Evolutionary conservation across 2,329 filamentous ascomycete genomes (phyloP), one percentile per base, ranked within the genome.

Genomic region (Cladophialophora psammophila): DNA sequence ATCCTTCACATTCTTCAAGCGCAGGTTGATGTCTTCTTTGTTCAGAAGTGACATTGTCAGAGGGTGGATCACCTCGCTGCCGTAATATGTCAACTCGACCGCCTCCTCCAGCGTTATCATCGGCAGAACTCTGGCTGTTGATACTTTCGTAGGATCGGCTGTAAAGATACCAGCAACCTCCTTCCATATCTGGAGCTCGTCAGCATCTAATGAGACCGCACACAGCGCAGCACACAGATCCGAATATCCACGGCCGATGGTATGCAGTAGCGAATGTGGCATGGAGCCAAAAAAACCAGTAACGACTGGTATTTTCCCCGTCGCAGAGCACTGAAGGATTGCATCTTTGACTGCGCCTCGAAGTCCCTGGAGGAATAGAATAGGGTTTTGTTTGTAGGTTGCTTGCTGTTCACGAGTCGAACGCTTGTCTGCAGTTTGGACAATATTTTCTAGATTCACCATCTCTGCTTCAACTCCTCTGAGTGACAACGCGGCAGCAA

Each of bases 151-250:
- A 2, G 92, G 92, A 75, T 97, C 94, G 5, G 89, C 89, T 1
- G 89, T 91, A 80, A 97, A 95, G 76, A 98, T 96, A 66, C 93
- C 93, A 78, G 98, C 94, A 4, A 99, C 95, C 78, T 99, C 95
- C 82, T 99, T 99, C 94, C 95, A 98, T 69, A 99, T 91, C 79
- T 99, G 95, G 59, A 99, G 85, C 79, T 98, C 95, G 61, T 90
- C 83, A 0, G 95, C 95, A 73, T 87, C 84, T 15, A 95, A 82
- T 3, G 93, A 94, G 10, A 98, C 94, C 1, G 95, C 93, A 59
- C 93, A 90, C 13, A 99, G 84, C 5, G 94, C 94, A 12, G 95
- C 94, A 77, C 95, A 98, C 55, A 99, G 86, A 79, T 99, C 95
- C 8, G 95, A 98, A 80, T 99, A 99, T 35, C 95, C 95, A 73